Evolutionary conservation across 331 rosid species (phyloP).

Genomic region (Rhamnella rubrinervis): DNA sequence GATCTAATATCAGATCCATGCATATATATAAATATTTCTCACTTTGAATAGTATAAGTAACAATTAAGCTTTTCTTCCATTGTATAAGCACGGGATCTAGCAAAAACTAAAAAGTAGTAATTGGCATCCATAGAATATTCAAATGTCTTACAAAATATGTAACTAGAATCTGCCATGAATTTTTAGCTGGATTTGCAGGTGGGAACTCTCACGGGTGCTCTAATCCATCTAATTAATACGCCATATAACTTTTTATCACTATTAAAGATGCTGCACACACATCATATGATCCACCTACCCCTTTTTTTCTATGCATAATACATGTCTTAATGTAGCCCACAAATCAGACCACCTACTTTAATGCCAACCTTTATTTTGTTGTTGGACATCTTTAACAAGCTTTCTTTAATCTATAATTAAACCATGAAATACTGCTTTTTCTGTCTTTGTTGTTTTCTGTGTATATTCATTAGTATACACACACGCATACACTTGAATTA

Average conservation of each 20-base stretch:
- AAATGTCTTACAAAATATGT: neutral
- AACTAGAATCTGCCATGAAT: constrained; percentile 29
- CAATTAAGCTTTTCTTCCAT: constrained; percentile 7
- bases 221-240: constrained; percentile 35
- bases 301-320: constrained; percentile 25
- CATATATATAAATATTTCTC: constrained; percentile 9
- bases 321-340: constrained; percentile 68
- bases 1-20: too few relatives aligned
- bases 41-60: neutral
- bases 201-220: constrained; percentile 44
- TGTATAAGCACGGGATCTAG: constrained; percentile 12
- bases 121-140: constrained; percentile 15
- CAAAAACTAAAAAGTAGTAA: constrained; percentile 20
- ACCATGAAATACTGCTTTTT: neutral
- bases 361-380: constrained; percentile 43
- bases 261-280: constrained; percentile 36
- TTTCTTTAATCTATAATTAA: neutral
- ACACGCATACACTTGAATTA: constrained; percentile 11
- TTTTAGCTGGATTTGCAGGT: constrained; percentile 32
- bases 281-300: constrained; percentile 49
- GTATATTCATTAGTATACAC: neutral
- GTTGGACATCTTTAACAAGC: constrained; percentile 8
- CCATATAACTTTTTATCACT: constrained; percentile 3
- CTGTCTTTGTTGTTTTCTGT: constrained; percentile 38
- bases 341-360: constrained; percentile 47